Evolutionary conservation across 2,329 filamentous ascomycete genomes (phyloP).

Genomic region (Neonectria coccinea): DNA sequence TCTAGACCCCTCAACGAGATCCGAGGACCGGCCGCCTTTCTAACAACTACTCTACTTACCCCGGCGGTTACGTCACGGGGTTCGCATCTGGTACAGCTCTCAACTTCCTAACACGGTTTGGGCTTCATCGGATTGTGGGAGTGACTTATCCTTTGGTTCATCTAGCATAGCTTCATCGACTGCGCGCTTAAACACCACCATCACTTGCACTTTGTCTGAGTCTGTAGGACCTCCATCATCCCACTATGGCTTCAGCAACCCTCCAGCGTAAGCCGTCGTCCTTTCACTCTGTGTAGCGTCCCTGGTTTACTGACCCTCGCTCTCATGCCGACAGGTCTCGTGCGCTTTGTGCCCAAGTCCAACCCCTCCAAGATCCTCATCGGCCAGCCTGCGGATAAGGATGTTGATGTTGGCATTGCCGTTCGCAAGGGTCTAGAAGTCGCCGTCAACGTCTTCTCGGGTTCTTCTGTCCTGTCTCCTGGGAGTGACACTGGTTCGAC

Average conservation of each 20-base stretch:
- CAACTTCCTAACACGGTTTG: not conserved
- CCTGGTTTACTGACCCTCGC: not conserved
- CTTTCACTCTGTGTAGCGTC: not conserved
- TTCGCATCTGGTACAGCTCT: not conserved
- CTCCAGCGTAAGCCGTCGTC: conserved; percentile 36
- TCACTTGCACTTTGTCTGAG: conserved; percentile 5
- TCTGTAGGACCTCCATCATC: not conserved
- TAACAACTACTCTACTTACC: not conserved
- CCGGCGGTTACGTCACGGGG: conserved; percentile 6
- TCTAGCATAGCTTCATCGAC: not conserved
- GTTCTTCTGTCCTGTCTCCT: conserved; percentile 66
- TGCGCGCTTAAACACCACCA: not conserved
- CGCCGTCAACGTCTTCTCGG: conserved; percentile 66
- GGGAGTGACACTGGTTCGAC: conserved; percentile 62
- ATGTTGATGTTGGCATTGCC: conserved; percentile 68
- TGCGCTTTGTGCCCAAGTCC: conserved; percentile 68
- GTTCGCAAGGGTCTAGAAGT: conserved; percentile 68
- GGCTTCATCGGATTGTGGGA: not conserved
- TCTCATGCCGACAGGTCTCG: conserved; percentile 59
- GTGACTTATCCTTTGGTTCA: not conserved
- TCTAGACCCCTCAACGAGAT: conserved; percentile 5
- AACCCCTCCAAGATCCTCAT: conserved; percentile 62
- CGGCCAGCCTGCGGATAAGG: conserved; percentile 65
- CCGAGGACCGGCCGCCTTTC: conserved; percentile 3
- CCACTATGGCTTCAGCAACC: conserved; percentile 37